Percentiles rank a stretch among this genome's conserved stretches.
phyloP scores from a whole-genome alignment of 495 filamentous ascomycete species.

The Articulospora tetracladia region DNA sequence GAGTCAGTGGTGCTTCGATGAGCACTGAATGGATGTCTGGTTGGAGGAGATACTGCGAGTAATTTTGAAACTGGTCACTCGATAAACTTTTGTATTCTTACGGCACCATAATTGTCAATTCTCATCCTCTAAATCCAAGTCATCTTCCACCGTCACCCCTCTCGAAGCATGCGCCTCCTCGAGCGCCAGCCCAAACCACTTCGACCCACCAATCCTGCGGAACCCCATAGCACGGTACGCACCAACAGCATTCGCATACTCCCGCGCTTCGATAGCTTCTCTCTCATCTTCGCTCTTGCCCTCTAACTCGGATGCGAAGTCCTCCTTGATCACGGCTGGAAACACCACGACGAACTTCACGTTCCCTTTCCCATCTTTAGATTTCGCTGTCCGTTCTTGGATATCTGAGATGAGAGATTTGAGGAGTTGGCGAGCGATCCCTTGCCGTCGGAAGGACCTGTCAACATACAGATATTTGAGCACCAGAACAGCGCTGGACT shows the following conservation, averaged over 20 bases:
- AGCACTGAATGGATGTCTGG: too few relatives aligned
- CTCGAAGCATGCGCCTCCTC: background rate
- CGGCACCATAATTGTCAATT: background rate
- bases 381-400: background rate
- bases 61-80: too few relatives aligned
- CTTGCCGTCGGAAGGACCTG: background rate
- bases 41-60: too few relatives aligned
- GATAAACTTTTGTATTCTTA: background rate
- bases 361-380: background rate
- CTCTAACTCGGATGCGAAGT: constrained; percentile 1
- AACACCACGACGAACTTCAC: background rate
- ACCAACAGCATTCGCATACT: background rate
- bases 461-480: background rate
- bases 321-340: constrained; percentile 1
- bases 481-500: background rate
- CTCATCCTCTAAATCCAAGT: constrained; percentile 1
- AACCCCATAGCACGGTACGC: background rate
- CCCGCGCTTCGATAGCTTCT: background rate
- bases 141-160: background rate
- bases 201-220: background rate
- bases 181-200: constrained; percentile 1
- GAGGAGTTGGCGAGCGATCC: background rate
- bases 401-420: background rate
- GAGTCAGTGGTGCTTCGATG: too few relatives aligned
- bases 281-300: background rate